Conservation (phyloP, 176 grass and related monocot genomes). For the Pharus latifolius region DNA sequence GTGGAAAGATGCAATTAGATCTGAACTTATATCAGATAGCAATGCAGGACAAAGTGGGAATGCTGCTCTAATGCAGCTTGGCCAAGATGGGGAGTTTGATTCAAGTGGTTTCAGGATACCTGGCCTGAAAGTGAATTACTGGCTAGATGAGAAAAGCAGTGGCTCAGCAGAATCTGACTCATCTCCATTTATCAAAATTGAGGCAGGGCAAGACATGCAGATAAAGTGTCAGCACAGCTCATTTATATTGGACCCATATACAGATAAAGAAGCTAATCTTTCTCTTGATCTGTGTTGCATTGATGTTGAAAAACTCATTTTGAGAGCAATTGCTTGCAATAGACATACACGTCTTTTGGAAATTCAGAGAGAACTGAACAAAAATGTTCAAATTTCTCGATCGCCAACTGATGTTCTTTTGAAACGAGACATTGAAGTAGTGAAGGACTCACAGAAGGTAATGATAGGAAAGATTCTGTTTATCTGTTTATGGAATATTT, state of each 20-base stretch:
- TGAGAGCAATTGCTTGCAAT: slow-evolving; percentile 80
- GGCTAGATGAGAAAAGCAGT: slow-evolving; percentile 66
- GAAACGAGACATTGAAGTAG: slow-evolving; percentile 33
- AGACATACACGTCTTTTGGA: slow-evolving; percentile 85
- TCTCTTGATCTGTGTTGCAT: slow-evolving; percentile 72
- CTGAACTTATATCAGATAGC: slow-evolving; percentile 59
- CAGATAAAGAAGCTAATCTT: slow-evolving; percentile 87
- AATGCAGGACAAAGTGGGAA: slow-evolving; percentile 39
- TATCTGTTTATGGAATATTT: background rate
- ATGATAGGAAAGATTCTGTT: background rate
- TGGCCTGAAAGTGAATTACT: slow-evolving; percentile 77
- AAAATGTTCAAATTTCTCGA: slow-evolving; percentile 84
- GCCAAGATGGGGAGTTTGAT: slow-evolving; percentile 68
- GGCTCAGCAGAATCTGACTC: slow-evolving; percentile 45
- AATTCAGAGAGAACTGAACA: slow-evolving; percentile 80
- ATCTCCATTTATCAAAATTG: slow-evolving; percentile 86
- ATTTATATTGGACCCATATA: slow-evolving; percentile 83
- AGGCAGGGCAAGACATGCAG: slow-evolving; percentile 60
- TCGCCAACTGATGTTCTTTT: slow-evolving; percentile 62
- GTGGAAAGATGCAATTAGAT: slow-evolving; percentile 91
- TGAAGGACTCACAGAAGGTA: slow-evolving; percentile 50
- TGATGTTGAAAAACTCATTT: slow-evolving; percentile 84
- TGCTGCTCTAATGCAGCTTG: slow-evolving; percentile 35
- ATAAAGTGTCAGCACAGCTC: slow-evolving; percentile 83
- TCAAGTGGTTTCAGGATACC: slow-evolving; percentile 55